phyloP scores from a whole-genome alignment of 371 early-diverging fungal species.

The Umbelopsis sp. region DNA sequence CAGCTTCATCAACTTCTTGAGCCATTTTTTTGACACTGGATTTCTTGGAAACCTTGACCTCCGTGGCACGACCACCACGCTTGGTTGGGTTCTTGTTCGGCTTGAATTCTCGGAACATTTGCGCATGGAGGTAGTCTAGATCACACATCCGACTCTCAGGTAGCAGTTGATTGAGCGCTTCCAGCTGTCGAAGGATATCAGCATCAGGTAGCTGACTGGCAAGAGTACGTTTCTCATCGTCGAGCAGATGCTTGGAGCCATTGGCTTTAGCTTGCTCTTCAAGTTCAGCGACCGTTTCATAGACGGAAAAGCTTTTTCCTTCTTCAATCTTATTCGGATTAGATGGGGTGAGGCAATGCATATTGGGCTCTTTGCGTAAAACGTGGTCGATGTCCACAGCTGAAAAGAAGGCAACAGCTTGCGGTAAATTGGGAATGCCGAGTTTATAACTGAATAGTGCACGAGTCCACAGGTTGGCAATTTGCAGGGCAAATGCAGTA shows the following conservation, averaged over 20 bases:
- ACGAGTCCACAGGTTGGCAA: slow-evolving; percentile 94
- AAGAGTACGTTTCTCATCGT: slow-evolving; percentile 22
- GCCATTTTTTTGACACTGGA: background rate
- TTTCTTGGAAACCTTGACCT: slow-evolving; percentile 23
- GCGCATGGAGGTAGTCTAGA: slow-evolving; percentile 39
- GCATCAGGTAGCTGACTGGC: slow-evolving; percentile 3
- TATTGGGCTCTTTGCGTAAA: slow-evolving; percentile 89
- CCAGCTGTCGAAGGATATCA: slow-evolving; percentile 6
- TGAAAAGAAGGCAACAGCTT: slow-evolving; percentile 96
- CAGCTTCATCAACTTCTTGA: background rate
- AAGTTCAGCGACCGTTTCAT: slow-evolving; percentile 48
- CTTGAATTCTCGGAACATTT: slow-evolving; percentile 40
- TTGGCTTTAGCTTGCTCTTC: slow-evolving; percentile 15
- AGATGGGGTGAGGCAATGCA: slow-evolving; percentile 81
- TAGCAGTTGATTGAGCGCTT: slow-evolving; percentile 14
- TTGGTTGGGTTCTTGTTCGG: slow-evolving; percentile 9
- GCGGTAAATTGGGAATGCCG: slow-evolving; percentile 88
- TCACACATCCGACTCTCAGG: slow-evolving; percentile 20
- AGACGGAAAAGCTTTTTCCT: slow-evolving; percentile 62
- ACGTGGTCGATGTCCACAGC: slow-evolving; percentile 93
- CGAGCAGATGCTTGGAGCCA: slow-evolving; percentile 28
- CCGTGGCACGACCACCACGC: slow-evolving; percentile 34
- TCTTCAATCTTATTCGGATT: slow-evolving; percentile 62
- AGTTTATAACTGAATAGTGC: slow-evolving; percentile 85
- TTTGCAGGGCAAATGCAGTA: slow-evolving; percentile 88